Conservation (phyloP, 2,329 filamentous ascomycete species). For the Madurella fahalii region DNA sequence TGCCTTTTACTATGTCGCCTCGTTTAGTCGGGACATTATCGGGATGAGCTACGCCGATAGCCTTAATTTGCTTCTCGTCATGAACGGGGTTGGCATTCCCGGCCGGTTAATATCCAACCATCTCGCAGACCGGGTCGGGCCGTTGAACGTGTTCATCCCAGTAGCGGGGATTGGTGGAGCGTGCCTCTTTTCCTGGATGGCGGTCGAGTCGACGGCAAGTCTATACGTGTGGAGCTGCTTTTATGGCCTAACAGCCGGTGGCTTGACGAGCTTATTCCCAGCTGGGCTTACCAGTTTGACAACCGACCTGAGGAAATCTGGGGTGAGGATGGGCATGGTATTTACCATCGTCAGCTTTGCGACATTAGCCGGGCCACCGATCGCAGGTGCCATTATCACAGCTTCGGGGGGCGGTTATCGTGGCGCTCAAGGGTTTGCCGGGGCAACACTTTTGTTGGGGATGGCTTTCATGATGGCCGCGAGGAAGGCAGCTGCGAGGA, state of each 20-base stretch:
- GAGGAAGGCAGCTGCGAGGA: constrained; percentile 27
- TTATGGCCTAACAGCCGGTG: constrained; percentile 62
- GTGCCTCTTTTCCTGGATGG: constrained; percentile 55
- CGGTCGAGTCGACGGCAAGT: constrained; percentile 44
- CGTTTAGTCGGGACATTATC: constrained; percentile 44
- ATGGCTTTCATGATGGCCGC: constrained; percentile 37
- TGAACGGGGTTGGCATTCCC: constrained; percentile 59
- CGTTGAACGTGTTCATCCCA: constrained; percentile 58
- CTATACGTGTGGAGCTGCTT: constrained; percentile 60
- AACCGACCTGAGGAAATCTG: constrained; percentile 47
- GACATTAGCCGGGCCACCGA: constrained; percentile 49
- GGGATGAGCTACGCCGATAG: constrained; percentile 45
- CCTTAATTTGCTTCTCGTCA: constrained; percentile 58
- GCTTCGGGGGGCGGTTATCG: constrained; percentile 38
- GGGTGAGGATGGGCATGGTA: constrained; percentile 55
- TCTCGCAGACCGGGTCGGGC: constrained; percentile 54
- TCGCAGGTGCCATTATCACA: constrained; percentile 47
- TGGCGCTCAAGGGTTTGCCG: constrained; percentile 49
- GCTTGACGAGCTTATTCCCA: constrained; percentile 63
- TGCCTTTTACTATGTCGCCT: constrained; percentile 55
- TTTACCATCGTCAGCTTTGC: constrained; percentile 54
- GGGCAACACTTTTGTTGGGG: constrained; percentile 40
- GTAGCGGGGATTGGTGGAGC: constrained; percentile 38
- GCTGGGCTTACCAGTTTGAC: constrained; percentile 55
- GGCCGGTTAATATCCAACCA: constrained; percentile 56